Evolutionary conservation across 2,329 filamentous ascomycete genomes (phyloP).

Genomic region (Botrytis squamosa): DNA sequence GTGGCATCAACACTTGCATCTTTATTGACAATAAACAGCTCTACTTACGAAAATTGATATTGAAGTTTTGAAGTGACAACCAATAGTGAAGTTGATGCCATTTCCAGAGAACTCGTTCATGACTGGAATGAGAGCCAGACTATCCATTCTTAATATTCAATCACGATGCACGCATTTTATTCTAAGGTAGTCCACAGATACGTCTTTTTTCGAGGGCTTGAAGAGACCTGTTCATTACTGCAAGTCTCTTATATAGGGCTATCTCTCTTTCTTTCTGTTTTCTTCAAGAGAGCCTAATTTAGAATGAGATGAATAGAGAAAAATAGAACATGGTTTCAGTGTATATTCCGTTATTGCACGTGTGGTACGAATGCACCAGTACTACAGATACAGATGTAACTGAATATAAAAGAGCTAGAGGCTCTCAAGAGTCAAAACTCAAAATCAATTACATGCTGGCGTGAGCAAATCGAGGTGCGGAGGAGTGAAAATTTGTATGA

Average conservation of each 20-base stretch:
- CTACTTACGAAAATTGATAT: rapidly evolving
- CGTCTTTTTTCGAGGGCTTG: no score
- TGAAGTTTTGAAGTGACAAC: background rate
- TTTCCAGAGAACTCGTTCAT: no score
- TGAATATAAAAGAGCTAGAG: background rate
- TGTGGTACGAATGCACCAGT: no score
- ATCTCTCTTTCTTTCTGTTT: no score
- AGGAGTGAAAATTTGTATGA: background rate
- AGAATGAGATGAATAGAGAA: background rate
- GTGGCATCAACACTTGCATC: background rate
- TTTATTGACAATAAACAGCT: background rate
- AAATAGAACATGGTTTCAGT: background rate
- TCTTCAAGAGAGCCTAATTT: background rate
- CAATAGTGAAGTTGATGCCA: background rate
- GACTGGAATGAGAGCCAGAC: no score
- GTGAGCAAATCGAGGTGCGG: background rate
- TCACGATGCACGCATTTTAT: no score
- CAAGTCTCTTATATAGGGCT: no score
- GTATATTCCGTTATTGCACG: no score
- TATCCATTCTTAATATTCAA: no score
- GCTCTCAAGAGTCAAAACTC: background rate
- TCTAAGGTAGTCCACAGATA: no score
- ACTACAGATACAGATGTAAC: no score
- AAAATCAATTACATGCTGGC: background rate
- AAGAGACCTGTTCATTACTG: no score